phyloP scores from a whole-genome alignment of 2,329 filamentous ascomycete species.

The Aspergillus novoparasiticus region DNA sequence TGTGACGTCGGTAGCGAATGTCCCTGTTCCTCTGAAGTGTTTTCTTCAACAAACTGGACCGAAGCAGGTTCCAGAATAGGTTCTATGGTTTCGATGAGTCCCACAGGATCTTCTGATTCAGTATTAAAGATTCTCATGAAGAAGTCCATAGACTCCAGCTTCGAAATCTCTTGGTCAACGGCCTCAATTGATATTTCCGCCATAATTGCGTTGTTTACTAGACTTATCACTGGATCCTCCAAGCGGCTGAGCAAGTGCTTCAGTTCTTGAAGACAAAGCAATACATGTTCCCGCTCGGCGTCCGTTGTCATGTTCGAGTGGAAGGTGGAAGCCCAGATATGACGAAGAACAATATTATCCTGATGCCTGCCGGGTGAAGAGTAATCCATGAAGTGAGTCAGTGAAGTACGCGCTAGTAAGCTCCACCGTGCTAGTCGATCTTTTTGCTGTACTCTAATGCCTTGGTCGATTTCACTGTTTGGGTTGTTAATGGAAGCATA shows the following conservation, averaged over 20 bases:
- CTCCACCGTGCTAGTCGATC: conserved; percentile 65
- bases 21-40: conserved; percentile 20
- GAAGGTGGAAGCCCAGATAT: conserved; percentile 68
- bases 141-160: conserved; percentile 94
- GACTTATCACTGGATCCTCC: conserved; percentile 54
- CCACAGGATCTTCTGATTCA: conserved; percentile 75
- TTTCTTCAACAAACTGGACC: conserved; percentile 30
- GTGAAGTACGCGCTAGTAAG: conserved; percentile 56
- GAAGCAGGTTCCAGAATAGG: conserved; percentile 76
- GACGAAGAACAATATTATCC: conserved; percentile 57
- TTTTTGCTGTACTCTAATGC: conserved; percentile 56
- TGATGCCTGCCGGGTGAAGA: conserved; percentile 31
- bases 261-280: conserved; percentile 65
- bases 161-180: conserved; percentile 86
- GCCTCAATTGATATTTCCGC: conserved; percentile 80
- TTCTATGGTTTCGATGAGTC: conserved; percentile 88
- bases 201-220: conserved; percentile 88
- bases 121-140: conserved; percentile 88
- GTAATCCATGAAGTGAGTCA: conserved; percentile 46
- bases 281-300: conserved; percentile 59
- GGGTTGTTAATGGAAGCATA: conserved; percentile 65
- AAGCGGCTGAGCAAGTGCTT: conserved; percentile 55
- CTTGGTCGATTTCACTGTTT: conserved; percentile 56
- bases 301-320: conserved; percentile 61
- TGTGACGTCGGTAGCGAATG: conserved; percentile 52